phyloP scores from a whole-genome alignment of 257 asterid species.

The Scutellaria minor region DNA sequence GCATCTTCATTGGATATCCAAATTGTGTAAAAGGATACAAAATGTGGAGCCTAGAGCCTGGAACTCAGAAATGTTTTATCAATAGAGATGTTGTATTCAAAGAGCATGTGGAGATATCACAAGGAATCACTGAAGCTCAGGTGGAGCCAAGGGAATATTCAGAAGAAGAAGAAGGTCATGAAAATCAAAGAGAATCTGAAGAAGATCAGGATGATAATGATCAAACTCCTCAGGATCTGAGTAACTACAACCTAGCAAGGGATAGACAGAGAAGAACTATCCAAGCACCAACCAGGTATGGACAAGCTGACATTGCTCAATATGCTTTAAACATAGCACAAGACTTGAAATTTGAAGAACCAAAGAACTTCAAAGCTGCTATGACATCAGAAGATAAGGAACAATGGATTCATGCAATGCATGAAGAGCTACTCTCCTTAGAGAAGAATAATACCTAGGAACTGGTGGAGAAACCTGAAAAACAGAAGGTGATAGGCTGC shows the following conservation, averaged over 20 bases:
- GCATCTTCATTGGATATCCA: not conserved
- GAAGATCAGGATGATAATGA: no score
- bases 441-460: no score
- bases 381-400: no score
- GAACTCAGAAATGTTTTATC: not conserved
- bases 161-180: no score
- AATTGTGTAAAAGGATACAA: not conserved
- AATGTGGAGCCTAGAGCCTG: not conserved
- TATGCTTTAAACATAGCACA: not conserved
- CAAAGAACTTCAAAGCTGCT: not conserved
- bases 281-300: not conserved
- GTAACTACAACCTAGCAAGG: no score
- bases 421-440: not conserved
- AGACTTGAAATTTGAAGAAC: no score
- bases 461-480: no score
- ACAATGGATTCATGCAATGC: not conserved
- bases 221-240: no score
- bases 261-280: no score
- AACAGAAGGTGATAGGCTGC: no score
- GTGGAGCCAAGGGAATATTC: not conserved
- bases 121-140: not conserved
- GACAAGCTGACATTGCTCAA: not conserved
- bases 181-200: no score
- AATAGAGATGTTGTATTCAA: not conserved
- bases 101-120: rapidly evolving